Evolutionary conservation across 164 flowering plant genomes (phyloP), one percentile per base, ranked within the genome.

Genomic region (Pachysandra terminalis): DNA sequence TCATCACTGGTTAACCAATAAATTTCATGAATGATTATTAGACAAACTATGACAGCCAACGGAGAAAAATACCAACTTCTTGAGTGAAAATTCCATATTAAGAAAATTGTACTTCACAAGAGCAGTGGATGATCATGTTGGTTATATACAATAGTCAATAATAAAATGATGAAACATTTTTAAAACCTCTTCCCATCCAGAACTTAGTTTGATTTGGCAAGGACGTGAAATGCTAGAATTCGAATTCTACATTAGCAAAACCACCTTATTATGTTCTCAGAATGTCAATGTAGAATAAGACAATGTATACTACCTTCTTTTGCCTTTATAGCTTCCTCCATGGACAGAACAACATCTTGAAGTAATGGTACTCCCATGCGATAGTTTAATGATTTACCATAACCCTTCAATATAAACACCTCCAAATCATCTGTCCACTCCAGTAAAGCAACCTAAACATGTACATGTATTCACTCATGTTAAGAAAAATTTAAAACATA

Each of bases 351-450:
- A 63, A 95, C 86, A 79, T 92, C 98, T 73, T 83, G 71, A 72
- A 95, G 96, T 77, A 92, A 75, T 23, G 98, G 97, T 45, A 89
- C 80, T 71, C 97, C 99, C 94, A 92, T 92, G 28, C 81, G 79
- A 66, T 95, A 92, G 68, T 95, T 95, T 55, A 95, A 54, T 56
- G 97, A 79, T 35, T 90, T 84, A 57, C 99, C 99, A 82, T 95
- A 95, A 59, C 97, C 99, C 79, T 92, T 90, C 72, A 92, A 72
- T 58, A 95, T 75, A 75, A 89, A 95, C 63, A 70, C 70, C 86
- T 89, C 97, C 77, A 95, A 25, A 73, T 95, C 97, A 78, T 95
- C 99, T 27, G 96, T 79, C 99, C 98, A 95, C 80, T 92, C 98
- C 81, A 95, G 80, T 77, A 90, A 75, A 73, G 81, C 77, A 65